These are phyloP conservation scores for Scutellaria barbata DNA, from an alignment of 257 asterid species.

Conservation along the genomic window DNA sequence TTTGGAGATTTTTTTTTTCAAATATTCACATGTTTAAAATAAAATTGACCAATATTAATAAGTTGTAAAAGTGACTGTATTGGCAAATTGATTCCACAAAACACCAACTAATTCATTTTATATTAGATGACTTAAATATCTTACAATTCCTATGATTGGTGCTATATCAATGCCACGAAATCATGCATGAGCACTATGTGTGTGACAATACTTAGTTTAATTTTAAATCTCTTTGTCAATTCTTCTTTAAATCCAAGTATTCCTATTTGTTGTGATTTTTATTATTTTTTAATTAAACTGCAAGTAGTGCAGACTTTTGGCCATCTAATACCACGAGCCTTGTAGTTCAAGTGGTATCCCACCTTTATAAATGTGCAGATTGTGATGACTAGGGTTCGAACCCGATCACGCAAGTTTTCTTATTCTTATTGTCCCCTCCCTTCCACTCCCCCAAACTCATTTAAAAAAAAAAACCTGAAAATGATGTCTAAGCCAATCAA, in stretches of 20 bases:
- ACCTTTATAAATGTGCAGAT: too few species aligned
- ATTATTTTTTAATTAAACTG: too few species aligned
- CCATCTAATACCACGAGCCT: neutral
- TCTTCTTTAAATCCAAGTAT: slow-evolving; percentile 7
- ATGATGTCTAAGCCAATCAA: slow-evolving; percentile 29
- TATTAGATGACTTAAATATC: neutral
- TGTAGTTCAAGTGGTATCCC: too few species aligned
- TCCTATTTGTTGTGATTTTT: neutral
- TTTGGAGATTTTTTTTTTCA: too few species aligned
- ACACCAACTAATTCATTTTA: neutral
- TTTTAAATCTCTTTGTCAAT: slow-evolving; percentile 5
- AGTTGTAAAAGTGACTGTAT: neutral
- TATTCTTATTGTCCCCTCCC: too few species aligned
- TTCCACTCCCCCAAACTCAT: too few species aligned
- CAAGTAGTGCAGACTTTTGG: neutral
- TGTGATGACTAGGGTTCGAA: too few species aligned
- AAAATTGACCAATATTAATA: neutral
- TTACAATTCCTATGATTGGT: neutral
- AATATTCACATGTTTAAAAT: neutral
- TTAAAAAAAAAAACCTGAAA: too few species aligned
- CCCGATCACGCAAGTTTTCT: too few species aligned
- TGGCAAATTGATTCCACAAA: neutral
- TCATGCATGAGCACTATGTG: slow-evolving; percentile 26
- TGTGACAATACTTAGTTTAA: neutral
- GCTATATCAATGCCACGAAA: slow-evolving; percentile 2